Conservation (phyloP, 1,139 yeast species). For the Taphrina flavorubra region DNA sequence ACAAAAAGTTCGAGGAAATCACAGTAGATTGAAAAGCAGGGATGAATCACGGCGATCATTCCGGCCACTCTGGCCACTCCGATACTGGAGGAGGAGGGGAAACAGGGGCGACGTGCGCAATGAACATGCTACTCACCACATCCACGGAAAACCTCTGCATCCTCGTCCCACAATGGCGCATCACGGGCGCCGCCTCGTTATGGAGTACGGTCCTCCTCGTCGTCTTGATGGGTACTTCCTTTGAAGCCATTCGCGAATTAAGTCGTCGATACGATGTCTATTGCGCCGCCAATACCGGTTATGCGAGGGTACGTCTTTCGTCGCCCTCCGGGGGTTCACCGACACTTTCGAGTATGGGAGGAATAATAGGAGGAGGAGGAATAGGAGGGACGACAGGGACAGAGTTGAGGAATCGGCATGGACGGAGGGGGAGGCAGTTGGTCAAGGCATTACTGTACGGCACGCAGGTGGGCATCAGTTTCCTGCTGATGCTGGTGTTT, state of each 20-base stretch:
- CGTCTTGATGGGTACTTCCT: conserved; percentile 18
- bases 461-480: conserved; percentile 28
- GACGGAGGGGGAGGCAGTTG: conserved; percentile 13
- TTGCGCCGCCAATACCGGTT: background rate
- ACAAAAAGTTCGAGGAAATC: too few relatives aligned
- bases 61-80: too few relatives aligned
- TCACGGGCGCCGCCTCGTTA: conserved; percentile 16
- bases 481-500: conserved; percentile 37
- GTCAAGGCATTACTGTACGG: conserved; percentile 17
- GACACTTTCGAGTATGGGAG: background rate
- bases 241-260: conserved; percentile 13
- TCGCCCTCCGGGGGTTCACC: background rate
- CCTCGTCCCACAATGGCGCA: conserved; percentile 20
- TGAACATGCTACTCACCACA: conserved; percentile 29
- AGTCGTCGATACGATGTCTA: conserved; percentile 25
- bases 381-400: background rate
- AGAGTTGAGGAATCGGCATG: background rate
- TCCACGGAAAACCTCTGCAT: conserved; percentile 30
- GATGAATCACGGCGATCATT: conserved; percentile 20
- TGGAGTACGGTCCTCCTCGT: conserved; percentile 10
- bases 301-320: background rate
- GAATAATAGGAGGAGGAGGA: too few relatives aligned
- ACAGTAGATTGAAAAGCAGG: background rate
- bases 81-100: background rate
- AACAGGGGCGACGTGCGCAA: conserved; percentile 9